Evolutionary conservation across 352 stramenopile genomes (phyloP), one percentile per base, ranked within the genome.

Genomic region (Phytophthora cactorum): DNA sequence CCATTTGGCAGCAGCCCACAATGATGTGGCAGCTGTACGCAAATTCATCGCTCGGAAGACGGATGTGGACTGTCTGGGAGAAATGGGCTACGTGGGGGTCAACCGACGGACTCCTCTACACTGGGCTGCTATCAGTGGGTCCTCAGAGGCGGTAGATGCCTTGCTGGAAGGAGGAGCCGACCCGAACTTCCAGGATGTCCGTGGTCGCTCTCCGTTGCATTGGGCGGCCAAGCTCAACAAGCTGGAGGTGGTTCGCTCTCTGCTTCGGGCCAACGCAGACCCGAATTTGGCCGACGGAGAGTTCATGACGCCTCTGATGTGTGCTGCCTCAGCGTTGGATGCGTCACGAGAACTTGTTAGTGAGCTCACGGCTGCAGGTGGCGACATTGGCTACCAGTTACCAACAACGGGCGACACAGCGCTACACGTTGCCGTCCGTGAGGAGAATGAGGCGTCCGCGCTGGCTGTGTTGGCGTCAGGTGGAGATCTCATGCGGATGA

Each of bases 101-200:
- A 87, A 93, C 36, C 72, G 84, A 1, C 81, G 85, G 11, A 92
- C 85, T 3, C 85, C 85, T 17, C 54, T 93, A 58, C 83, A 92
- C 39, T 93, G 85, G 85, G 85, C 81, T 1, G 81, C 79, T 1
- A 75, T 93, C 53, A 89, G 75, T 41, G 82, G 84, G 1, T 74
- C 83, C 0, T 59, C 61, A 0, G 78, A 90, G 6, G 65, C 63
- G 0, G 81, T 89, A 1, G 71, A 86, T 15, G 44, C 77, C 3
- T 52, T 93, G 15, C 63, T 93, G 0, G 63, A 84, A 44, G 75
- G 69, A 1, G 79, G 80, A 0, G 85, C 83, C 0, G 77, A 91
- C 27, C 74, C 82, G 0, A 88, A 92, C 59, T 90, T 91, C 58
- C 83, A 90, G 46, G 85, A 93, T 45, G 71, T 58, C 0, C 65